Evolutionary conservation across 495 filamentous ascomycete species (phyloP), one percentile per base, ranked within the genome.

Genomic region (Tuber indicum): DNA sequence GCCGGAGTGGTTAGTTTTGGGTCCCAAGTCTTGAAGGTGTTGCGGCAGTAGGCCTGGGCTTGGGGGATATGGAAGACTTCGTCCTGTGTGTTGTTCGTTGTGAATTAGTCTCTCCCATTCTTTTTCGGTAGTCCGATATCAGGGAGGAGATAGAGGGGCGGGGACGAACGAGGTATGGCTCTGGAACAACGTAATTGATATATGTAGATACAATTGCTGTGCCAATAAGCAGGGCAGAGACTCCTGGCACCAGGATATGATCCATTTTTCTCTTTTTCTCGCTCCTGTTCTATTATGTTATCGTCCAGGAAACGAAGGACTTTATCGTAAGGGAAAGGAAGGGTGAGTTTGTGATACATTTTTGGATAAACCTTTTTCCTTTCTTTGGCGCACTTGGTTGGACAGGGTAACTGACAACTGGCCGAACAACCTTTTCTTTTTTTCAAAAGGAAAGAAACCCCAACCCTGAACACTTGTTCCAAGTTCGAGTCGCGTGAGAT

Each of bases 1-100:
- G 96, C 94, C 2, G 96, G 96, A 3, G 96, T 99, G 14, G 96
- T 99, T 78, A 99, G 93, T 82, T 98, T 98, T 21, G 93, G 92
- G 84, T 99, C 94, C 96, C 96, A 99, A 26, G 91, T 85, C 45
- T 84, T 83, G 85, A 91, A 98, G 43, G 89, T 87, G 26, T 92
- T 90, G 32, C 87, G 79, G 85, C 94, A 97, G 84, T 98, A 99
- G 14, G 88, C 87, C 74, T 96, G 92, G 0, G 94, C 94, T 85
- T 99, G 96, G 3, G 93, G 91, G 72, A 98, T 90, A 81, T 99
- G 96, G 84, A 99, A 99, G 41, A 94, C 90, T 85, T 99, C 96
- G 82, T 99, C 96, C 92, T 95, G 75, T 23, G 36, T 21, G 7
- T 8, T 72, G 77, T 74, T 77, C 75, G 72, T 36, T n/a, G 47